Base-by-base conservation (phyloP, 495 filamentous ascomycete species). In the Tuber brumale region DNA sequence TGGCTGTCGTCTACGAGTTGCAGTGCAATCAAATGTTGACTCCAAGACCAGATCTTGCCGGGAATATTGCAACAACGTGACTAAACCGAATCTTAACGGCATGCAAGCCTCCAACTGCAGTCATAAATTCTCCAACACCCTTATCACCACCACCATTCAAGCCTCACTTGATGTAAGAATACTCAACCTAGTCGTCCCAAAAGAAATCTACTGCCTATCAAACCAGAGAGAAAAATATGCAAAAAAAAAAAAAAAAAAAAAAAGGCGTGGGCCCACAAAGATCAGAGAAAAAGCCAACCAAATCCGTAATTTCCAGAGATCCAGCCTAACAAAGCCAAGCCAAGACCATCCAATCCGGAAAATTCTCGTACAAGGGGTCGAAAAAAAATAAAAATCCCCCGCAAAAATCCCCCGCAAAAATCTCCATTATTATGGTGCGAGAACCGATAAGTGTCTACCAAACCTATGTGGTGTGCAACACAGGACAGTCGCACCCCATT, bases 241-340 rank as follows among this genome's bases (percentile, higher is more conserved):
- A 14, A 69, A 43, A 78, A 74, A 74, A 75, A 70, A 71, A 76
- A 76, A 77, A 43, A 44, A 44, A 2, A 1, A 51, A n/a, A n/a
- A n/a, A n/a, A n/a, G n/a, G n/a, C n/a, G 69, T 77, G 71, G 57
- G 71, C 72, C 71, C 57, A 45, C 70, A 72, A 27, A 77, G 57
- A 31, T 61, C 51, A 31, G n/a, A 57, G 51, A 61, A 61, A 27
- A 10, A 61, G 51, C n/a, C 27, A 16, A 31, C n/a, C 51, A 61
- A n/a, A n/a, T 31, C 27, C 23, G 8, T 27, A 23, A 61, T 27
- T 8, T 14, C 23, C 51, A 61, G 0, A 10, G 23, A 51, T 21
- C 46, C 2, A 10, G 48, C 23, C 23, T 23, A 61, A 6, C 10
- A 10, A 61, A 31, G 51, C 51, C n/a, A 61, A 61, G 51, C 51